Conservation (phyloP, 192 early-diverging fungal species). For the Funneliformis geosporum region DNA sequence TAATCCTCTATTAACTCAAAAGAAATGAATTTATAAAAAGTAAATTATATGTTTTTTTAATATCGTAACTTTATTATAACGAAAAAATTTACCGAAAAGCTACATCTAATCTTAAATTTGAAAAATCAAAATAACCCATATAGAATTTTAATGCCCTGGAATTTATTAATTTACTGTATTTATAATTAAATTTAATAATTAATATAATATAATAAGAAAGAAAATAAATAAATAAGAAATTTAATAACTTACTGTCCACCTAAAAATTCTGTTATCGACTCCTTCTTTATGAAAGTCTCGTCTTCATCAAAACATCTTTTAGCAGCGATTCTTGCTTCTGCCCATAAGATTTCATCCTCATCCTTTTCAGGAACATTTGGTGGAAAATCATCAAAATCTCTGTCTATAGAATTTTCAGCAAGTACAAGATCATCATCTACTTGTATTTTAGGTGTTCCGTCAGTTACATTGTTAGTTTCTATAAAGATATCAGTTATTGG, state of each 20-base stretch:
- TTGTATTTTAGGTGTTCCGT: conserved; percentile 10
- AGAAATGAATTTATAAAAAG: background rate
- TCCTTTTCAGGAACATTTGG: conserved; percentile 11
- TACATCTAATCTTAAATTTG: conserved; percentile 66
- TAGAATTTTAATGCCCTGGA: conserved; percentile 62
- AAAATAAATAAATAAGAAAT: conserved; percentile 10
- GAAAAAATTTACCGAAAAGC: conserved; percentile 63
- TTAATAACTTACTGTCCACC: conserved; percentile 41
- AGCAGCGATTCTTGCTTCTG: conserved; percentile 22
- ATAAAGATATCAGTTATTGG: conserved; percentile 10
- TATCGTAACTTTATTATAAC: background rate
- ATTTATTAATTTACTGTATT: conserved; percentile 55
- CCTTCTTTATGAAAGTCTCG: conserved; percentile 44
- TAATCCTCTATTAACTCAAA: conserved; percentile 48
- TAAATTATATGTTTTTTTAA: conserved; percentile 1
- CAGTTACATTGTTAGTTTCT: background rate
- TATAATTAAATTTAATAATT: background rate
- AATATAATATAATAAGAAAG: background rate
- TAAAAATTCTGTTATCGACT: conserved; percentile 52
- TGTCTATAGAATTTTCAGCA: background rate
- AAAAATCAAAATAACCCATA: conserved; percentile 81
- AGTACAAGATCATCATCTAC: conserved; percentile 18
- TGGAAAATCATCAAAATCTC: background rate
- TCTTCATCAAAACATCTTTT: conserved; percentile 48
- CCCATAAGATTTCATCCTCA: background rate